Percentiles rank a stretch among this genome's conserved stretches.
phyloP scores from a whole-genome alignment of 176 grass and related monocot genomes.

The Phoenix dactylifera region DNA sequence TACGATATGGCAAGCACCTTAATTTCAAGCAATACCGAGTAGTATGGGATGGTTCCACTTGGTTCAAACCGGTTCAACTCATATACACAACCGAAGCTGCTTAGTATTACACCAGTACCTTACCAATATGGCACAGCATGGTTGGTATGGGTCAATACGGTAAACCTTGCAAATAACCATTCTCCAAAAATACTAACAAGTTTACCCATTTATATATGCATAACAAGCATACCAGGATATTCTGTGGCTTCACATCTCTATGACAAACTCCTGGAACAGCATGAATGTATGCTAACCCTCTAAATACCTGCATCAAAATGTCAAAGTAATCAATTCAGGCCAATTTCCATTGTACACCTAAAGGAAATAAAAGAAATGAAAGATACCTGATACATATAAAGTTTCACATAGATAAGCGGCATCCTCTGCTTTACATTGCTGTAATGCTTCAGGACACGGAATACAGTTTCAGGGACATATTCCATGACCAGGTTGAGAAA shows the following conservation, averaged over 20 bases:
- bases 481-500: conserved; percentile 99
- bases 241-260: conserved; percentile 96
- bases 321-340: background rate
- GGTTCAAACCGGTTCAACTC: no score
- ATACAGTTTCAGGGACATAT: conserved; percentile 81
- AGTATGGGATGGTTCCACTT: no score
- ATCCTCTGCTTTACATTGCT: conserved; percentile 96
- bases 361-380: no score
- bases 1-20: no score
- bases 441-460: conserved; percentile 87
- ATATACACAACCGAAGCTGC: no score
- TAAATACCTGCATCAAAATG: conserved; percentile 59
- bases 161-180: background rate
- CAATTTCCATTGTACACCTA: no score
- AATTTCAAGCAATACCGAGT: no score
- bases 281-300: conserved; percentile 92
- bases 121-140: no score
- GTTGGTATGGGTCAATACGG: no score
- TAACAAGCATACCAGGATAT: conserved; percentile 67
- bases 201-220: conserved; percentile 2
- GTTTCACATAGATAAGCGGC: conserved; percentile 87
- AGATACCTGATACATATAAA: conserved; percentile 85
- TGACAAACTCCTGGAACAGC: conserved; percentile 86
- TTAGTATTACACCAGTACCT: no score
- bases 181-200: conserved; percentile 12